phyloP scores from a whole-genome alignment of 2,329 filamentous ascomycete species.

The Fusarium paranaense region DNA sequence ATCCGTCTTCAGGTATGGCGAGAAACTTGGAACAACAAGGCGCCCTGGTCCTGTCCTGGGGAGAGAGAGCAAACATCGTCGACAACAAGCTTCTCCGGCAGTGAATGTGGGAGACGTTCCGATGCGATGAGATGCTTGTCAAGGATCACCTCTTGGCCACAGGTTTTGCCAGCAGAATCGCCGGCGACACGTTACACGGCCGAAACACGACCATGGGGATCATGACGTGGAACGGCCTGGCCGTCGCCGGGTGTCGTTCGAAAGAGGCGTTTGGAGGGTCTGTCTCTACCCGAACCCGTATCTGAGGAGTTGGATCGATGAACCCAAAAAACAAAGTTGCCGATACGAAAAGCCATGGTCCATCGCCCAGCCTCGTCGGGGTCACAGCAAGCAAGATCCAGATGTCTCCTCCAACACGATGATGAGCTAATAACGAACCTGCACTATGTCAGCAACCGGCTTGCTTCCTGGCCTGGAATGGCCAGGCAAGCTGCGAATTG shows the following conservation, averaged over 20 bases:
- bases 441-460: constrained; percentile 22
- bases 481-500: constrained; percentile 12
- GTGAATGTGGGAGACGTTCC: background rate
- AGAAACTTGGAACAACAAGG: constrained; percentile 14
- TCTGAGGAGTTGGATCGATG: background rate
- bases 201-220: constrained; percentile 32
- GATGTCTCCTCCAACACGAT: background rate
- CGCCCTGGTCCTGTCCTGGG: background rate
- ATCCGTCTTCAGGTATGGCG: constrained; percentile 15
- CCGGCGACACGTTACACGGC: constrained; percentile 28
- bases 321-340: background rate
- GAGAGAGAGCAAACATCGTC: constrained; percentile 3
- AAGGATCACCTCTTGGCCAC: constrained; percentile 1
- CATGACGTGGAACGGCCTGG: constrained; percentile 8
- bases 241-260: constrained; percentile 13
- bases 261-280: background rate
- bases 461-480: constrained; percentile 1
- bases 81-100: constrained; percentile 13
- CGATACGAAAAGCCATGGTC: background rate
- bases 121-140: constrained; percentile 7
- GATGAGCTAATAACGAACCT: constrained; percentile 18
- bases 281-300: constrained; percentile 5
- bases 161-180: background rate
- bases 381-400: background rate
- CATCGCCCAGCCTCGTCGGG: background rate